These are phyloP conservation scores for Pseudopithomyces chartarum DNA, from an alignment of 2,329 filamentous ascomycete genomes.

Conservation along the genomic window DNA sequence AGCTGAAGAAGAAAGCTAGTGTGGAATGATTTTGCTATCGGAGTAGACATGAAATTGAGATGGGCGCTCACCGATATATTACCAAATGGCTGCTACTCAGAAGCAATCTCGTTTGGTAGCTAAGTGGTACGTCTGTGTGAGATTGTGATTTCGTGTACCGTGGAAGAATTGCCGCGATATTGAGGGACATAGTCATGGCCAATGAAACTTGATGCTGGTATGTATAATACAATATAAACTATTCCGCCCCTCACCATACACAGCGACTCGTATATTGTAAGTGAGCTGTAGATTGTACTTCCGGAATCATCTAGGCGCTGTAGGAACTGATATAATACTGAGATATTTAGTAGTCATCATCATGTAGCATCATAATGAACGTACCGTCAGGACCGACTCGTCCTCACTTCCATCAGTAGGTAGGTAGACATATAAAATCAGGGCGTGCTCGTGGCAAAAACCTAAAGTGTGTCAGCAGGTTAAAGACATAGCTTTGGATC, in stretches of 20 bases:
- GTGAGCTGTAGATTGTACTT: neutral
- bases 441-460: conserved; percentile 77
- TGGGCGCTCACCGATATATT: too few relatives aligned
- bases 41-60: too few relatives aligned
- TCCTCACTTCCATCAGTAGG: conserved; percentile 71
- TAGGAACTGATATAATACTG: conserved; percentile 66
- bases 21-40: too few relatives aligned
- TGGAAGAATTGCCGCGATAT: too few relatives aligned
- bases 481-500: neutral
- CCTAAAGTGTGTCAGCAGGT: conserved; percentile 42
- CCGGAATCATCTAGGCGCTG: conserved; percentile 41
- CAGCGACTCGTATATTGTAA: conserved; percentile 9
- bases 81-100: too few relatives aligned
- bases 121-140: too few relatives aligned
- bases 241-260: neutral
- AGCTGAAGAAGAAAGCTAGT: too few relatives aligned
- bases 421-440: conserved; percentile 84
- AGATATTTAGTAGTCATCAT: conserved; percentile 21
- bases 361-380: conserved; percentile 3
- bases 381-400: conserved; percentile 76
- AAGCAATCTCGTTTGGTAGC: too few relatives aligned
- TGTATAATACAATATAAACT: too few relatives aligned
- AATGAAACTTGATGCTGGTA: too few relatives aligned
- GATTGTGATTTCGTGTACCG: too few relatives aligned
- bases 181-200: too few relatives aligned